Conservation (phyloP, 2,329 filamentous ascomycete species). For the Waltergamsia citrina region DNA sequence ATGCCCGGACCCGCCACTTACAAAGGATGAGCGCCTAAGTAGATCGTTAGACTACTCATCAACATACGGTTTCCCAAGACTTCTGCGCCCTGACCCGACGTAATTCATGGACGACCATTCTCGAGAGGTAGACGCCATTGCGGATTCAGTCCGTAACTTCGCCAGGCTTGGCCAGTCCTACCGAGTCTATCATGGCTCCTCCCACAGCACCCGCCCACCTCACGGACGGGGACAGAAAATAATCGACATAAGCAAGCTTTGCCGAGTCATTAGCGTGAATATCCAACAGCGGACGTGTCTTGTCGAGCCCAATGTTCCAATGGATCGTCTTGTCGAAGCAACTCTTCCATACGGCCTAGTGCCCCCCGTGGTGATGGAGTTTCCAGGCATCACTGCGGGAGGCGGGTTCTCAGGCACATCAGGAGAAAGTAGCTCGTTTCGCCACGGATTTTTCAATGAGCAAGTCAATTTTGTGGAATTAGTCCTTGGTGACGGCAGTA, state of each 20-base stretch:
- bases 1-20: too few species aligned
- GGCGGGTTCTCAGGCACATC: constrained; percentile 63
- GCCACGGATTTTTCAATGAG: constrained; percentile 62
- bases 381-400: constrained; percentile 60
- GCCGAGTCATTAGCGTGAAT: constrained; percentile 56
- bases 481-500: constrained; percentile 56
- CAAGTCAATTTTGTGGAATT: constrained; percentile 57
- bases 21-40: too few species aligned
- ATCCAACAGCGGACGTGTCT: constrained; percentile 44
- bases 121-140: constrained; percentile 35
- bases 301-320: constrained; percentile 65
- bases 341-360: constrained; percentile 45
- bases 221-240: constrained; percentile 16
- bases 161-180: constrained; percentile 46
- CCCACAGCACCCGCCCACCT: constrained; percentile 58
- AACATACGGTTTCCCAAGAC: too few species aligned
- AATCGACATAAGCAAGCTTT: constrained; percentile 57
- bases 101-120: constrained; percentile 47
- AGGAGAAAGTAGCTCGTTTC: constrained; percentile 62
- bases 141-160: constrained; percentile 35
- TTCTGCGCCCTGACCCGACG: too few species aligned
- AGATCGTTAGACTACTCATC: too few species aligned
- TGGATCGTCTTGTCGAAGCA: constrained; percentile 53
- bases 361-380: constrained; percentile 61
- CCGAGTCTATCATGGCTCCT: constrained; percentile 69